These are phyloP conservation scores for Huiozyma naganishii DNA, from an alignment of 805 yeast species.

Conservation along the genomic window DNA sequence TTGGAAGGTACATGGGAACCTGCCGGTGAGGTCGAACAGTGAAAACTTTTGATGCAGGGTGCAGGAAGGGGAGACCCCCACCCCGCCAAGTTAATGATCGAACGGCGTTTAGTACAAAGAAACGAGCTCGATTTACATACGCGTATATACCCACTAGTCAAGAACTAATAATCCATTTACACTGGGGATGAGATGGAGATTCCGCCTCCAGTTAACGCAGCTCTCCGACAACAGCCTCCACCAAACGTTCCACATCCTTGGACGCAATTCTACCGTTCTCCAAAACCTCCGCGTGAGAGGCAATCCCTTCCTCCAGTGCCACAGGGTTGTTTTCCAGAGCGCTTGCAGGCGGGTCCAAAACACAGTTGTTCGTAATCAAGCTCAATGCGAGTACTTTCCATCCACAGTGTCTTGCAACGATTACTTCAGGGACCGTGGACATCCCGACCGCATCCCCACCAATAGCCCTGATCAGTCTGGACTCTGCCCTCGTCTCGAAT, in stretches of 20 bases:
- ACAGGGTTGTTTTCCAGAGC: constrained; percentile 45
- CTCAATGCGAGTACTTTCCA: constrained; percentile 75
- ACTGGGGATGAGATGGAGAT: too few relatives aligned
- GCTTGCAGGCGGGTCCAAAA: constrained; percentile 56
- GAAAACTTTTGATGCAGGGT: too few relatives aligned
- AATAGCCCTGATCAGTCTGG: constrained; percentile 51
- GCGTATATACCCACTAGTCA: too few relatives aligned
- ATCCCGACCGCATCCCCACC: constrained; percentile 97
- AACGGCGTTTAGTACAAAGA: too few relatives aligned
- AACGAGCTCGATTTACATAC: too few relatives aligned
- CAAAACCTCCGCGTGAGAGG: constrained; percentile 86
- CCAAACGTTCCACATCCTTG: constrained; percentile 59
- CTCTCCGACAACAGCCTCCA: constrained; percentile 49
- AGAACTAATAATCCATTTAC: too few relatives aligned
- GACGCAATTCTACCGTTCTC: constrained; percentile 76
- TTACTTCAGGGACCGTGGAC: constrained; percentile 96
- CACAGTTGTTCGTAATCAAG: constrained; percentile 76
- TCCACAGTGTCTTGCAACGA: constrained; percentile 83
- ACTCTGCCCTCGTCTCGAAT: constrained; percentile 87
- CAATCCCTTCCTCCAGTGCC: constrained; percentile 60
- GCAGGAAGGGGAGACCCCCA: too few relatives aligned
- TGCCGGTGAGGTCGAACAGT: constrained; percentile 93
- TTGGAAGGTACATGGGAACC: constrained; percentile 90
- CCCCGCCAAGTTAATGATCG: too few relatives aligned
- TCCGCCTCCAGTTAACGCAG: constrained; percentile 2